A percentile compares a stretch with the other conserved stretches of the same genome.
These are phyloP conservation scores for Sporothrix sp. DNA, from an alignment of 2,329 filamentous ascomycete genomes.

Conservation along the genomic window DNA sequence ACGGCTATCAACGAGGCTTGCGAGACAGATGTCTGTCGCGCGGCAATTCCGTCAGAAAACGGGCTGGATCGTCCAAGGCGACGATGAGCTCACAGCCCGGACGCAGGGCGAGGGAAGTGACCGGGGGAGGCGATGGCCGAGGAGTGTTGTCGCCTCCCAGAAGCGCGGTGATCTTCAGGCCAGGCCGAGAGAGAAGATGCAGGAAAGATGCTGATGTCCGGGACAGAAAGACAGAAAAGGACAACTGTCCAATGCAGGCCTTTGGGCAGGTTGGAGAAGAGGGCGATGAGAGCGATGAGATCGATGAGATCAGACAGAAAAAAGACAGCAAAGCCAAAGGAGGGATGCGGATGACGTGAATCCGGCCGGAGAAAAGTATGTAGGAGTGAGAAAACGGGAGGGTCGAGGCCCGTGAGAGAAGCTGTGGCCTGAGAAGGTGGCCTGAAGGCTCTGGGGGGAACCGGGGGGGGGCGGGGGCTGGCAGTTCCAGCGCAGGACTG, in stretches of 20 bases:
- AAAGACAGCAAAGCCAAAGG: not conserved
- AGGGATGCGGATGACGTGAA: slow-evolving; percentile 1
- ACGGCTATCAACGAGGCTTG: not conserved
- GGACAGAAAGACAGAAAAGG: no score
- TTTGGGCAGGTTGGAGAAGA: not conserved
- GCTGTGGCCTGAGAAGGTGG: slow-evolving; percentile 17
- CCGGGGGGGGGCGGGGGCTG: not conserved
- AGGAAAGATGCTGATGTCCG: no score
- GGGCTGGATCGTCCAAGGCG: not conserved
- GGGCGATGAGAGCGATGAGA: not conserved
- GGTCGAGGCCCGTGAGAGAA: not conserved
- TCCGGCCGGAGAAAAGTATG: slow-evolving; percentile 3
- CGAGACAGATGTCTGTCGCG: no score
- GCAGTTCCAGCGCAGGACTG: slow-evolving; percentile 1
- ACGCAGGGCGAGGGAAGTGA: not conserved
- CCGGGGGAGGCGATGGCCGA: slow-evolving; percentile 9
- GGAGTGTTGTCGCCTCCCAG: slow-evolving; percentile 11
- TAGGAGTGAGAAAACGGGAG: slow-evolving; percentile 10
- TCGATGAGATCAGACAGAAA: not conserved
- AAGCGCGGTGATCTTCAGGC: slow-evolving; percentile 5
- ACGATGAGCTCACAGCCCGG: not conserved
- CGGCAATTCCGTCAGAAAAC: no score
- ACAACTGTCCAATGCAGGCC: no score
- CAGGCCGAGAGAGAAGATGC: not conserved
- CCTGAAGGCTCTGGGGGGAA: slow-evolving; percentile 6